Percentiles rank a stretch among this genome's conserved stretches.
Conservation (phyloP, 768 basidiomycete genomes). For the Megacollybia marginata region DNA sequence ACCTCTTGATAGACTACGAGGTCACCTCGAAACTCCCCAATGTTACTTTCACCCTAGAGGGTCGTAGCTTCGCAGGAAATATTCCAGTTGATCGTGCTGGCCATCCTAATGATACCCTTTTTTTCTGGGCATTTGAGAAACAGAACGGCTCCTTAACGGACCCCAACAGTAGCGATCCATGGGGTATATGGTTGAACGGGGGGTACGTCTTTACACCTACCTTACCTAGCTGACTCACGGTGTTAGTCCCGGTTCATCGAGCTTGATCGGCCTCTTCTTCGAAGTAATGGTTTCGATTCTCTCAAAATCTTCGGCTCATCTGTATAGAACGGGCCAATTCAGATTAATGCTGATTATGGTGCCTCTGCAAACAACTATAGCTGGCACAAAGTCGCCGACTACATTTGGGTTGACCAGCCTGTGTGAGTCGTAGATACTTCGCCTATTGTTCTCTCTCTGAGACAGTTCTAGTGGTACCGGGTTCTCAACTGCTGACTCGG, state of each 20-base stretch:
- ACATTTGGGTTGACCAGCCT: slow-evolving; percentile 71
- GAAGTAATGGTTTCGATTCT: slow-evolving; percentile 36
- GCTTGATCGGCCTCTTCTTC: slow-evolving; percentile 54
- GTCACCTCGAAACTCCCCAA: slow-evolving; percentile 53
- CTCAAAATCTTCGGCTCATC: background rate
- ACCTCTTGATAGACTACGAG: slow-evolving; percentile 40
- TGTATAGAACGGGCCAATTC: slow-evolving; percentile 62
- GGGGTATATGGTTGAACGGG: slow-evolving; percentile 73
- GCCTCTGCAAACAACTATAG: slow-evolving; percentile 44
- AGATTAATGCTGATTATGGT: slow-evolving; percentile 43
- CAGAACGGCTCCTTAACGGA: slow-evolving; percentile 44
- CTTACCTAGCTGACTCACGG: background rate
- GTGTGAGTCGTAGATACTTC: slow-evolving; percentile 32
- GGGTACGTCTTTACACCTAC: slow-evolving; percentile 33
- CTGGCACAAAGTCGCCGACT: slow-evolving; percentile 57
- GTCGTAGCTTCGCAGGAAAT: slow-evolving; percentile 58
- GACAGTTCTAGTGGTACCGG: slow-evolving; percentile 42
- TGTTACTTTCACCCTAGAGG: slow-evolving; percentile 40
- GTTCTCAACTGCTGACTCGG: slow-evolving; percentile 54
- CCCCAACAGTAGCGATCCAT: slow-evolving; percentile 39
- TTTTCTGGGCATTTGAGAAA: slow-evolving; percentile 60
- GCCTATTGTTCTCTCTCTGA: slow-evolving; percentile 1
- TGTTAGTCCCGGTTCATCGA: slow-evolving; percentile 59
- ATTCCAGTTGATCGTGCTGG: slow-evolving; percentile 49
- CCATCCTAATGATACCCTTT: slow-evolving; percentile 60